Evolutionary conservation across 1,284 basidiomycete genomes (phyloP).

Genomic region (Ceratobasidium sp.): DNA sequence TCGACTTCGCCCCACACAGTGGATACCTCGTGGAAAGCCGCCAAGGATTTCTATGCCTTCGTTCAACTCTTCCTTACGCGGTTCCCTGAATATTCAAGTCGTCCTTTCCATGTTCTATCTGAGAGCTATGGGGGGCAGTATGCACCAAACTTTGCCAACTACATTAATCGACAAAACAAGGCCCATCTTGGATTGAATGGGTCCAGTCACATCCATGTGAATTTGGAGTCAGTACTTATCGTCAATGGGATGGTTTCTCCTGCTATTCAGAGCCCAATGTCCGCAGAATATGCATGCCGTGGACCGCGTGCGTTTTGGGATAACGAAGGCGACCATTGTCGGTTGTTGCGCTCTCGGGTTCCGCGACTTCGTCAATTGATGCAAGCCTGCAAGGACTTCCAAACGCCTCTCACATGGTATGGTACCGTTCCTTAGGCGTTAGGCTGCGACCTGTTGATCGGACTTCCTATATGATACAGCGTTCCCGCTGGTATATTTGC

Average conservation of each 20-base stretch:
- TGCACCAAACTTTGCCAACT: conserved; percentile 68
- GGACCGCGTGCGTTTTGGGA: conserved; percentile 39
- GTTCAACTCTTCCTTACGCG: conserved; percentile 70
- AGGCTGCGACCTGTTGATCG: neutral
- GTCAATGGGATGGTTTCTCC: conserved; percentile 27
- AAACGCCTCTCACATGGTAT: conserved; percentile 34
- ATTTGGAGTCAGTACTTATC: conserved; percentile 29
- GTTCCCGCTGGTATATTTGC: conserved; percentile 28
- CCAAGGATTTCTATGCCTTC: conserved; percentile 59
- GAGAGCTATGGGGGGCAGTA: conserved; percentile 71
- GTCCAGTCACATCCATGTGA: conserved; percentile 3
- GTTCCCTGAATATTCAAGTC: conserved; percentile 56
- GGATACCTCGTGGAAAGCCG: conserved; percentile 45
- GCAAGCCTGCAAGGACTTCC: conserved; percentile 18
- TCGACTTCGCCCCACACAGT: conserved; percentile 60
- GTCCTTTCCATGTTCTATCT: conserved; percentile 66
- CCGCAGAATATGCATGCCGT: conserved; percentile 29
- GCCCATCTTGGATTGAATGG: neutral
- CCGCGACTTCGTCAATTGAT: conserved; percentile 15
- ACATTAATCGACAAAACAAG: conserved; percentile 66
- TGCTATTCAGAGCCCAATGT: conserved; percentile 18
- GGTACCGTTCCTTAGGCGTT: neutral
- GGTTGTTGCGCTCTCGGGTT: conserved; percentile 23
- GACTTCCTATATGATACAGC: neutral
- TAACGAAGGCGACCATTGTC: conserved; percentile 29